Conservation (phyloP, 2,329 filamentous ascomycete genomes). For the Cladophialophora immunda region DNA sequence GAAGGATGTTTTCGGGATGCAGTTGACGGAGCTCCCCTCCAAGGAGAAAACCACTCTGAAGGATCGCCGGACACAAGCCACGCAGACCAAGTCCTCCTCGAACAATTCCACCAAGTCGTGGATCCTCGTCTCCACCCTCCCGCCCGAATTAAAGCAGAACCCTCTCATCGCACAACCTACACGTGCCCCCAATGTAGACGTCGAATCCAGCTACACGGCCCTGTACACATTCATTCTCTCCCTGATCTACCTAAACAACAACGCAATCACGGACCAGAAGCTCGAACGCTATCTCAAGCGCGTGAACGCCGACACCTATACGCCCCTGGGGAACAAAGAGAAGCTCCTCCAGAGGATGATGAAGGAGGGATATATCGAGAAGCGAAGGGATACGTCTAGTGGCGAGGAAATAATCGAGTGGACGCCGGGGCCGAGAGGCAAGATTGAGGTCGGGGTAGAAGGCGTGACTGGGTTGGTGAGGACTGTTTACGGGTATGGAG, state of each 20-base stretch:
- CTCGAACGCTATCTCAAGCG: conserved; percentile 78
- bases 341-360: conserved; percentile 76
- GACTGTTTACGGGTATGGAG: conserved; percentile 60
- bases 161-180: conserved; percentile 74
- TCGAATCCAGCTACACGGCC: conserved; percentile 81
- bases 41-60: conserved; percentile 81
- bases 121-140: conserved; percentile 78
- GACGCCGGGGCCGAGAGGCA: conserved; percentile 83
- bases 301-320: conserved; percentile 77
- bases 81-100: conserved; percentile 61
- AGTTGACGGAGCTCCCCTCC: conserved; percentile 81
- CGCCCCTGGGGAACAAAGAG: conserved; percentile 79
- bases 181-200: conserved; percentile 68
- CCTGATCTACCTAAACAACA: conserved; percentile 74
- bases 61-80: conserved; percentile 37
- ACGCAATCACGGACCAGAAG: conserved; percentile 80
- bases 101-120: conserved; percentile 69
- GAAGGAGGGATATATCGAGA: conserved; percentile 83
- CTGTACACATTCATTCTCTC: conserved; percentile 83
- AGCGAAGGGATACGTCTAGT: conserved; percentile 71
- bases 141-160: conserved; percentile 68
- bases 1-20: conserved; percentile 83
- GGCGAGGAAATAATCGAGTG: conserved; percentile 83
- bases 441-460: conserved; percentile 80
- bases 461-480: conserved; percentile 76